Evolutionary conservation across 2,329 filamentous ascomycete species (phyloP).

Genomic region (Fusarium sp.): DNA sequence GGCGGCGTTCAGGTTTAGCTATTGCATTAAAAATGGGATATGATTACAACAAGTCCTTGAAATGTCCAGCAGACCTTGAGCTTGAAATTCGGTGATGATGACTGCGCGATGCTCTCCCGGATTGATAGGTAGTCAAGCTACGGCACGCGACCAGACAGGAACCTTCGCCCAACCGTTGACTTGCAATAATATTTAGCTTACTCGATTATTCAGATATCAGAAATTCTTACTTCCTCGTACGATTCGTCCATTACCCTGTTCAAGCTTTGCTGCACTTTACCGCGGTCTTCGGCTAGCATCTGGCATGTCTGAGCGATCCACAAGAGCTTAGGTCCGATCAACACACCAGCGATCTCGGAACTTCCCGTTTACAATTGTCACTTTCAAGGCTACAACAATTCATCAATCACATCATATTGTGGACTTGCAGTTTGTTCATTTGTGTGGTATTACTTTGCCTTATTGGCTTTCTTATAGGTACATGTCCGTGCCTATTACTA

Average conservation of each 20-base stretch:
- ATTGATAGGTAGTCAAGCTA: conserved; percentile 5
- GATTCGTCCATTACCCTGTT: neutral
- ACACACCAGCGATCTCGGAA: neutral
- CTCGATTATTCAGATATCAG: neutral
- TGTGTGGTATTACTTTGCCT: conserved; percentile 40
- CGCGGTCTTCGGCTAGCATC: neutral
- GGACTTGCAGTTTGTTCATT: conserved; percentile 17
- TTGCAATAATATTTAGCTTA: neutral
- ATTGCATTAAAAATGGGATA: conserved; percentile 48
- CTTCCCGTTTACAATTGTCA: neutral
- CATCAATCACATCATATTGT: neutral
- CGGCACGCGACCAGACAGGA: neutral
- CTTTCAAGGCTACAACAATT: neutral
- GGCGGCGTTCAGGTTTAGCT: conserved; percentile 55
- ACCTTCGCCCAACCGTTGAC: neutral
- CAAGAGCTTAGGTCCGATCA: neutral
- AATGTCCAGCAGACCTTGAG: conserved; percentile 18
- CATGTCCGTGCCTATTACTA: conserved; percentile 29
- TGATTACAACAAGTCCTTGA: conserved; percentile 40
- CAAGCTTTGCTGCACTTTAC: neutral
- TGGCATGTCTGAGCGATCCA: no score
- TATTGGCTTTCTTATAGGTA: conserved; percentile 39
- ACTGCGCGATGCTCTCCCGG: neutral
- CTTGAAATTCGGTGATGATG: conserved; percentile 3
- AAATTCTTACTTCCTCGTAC: neutral